Evolutionary conservation across 202 grass and related monocot genomes (phyloP), one percentile per base, ranked within the genome.

Genomic region (Brachypodium distachyon): DNA sequence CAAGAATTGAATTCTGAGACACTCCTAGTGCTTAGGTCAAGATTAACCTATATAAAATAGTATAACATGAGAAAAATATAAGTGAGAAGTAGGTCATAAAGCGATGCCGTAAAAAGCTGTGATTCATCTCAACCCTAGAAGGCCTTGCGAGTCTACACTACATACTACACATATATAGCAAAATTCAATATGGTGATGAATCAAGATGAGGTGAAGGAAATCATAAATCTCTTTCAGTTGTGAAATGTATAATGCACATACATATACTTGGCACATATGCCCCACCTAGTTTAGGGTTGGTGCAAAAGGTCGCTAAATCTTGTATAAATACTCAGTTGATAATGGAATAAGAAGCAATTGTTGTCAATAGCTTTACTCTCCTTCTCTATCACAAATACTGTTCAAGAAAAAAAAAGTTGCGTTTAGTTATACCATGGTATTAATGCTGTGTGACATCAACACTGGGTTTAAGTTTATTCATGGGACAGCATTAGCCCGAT

Each of bases 1-100:
- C 94, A 97, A 39, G 91, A 97, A 84, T 68, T 90, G 64, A 97
- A 93, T 57, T 97, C 94, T 67, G 87, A 79, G 12, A 92, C 86
- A 84, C 86, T 94, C 88, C 91, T 87, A 72, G 80, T 82, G 70
- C 77, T 97, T 79, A 88, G 73, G 43, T 97, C 94, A 83, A 97
- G 76, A 84, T 97, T 97, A 81, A 97, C 94, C 94, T 97, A 77
- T 62, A 77, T 26, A 89, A 80, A 75, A 73, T 58, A 50, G 21
- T 63, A 61, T 42, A 80, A 39, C 36, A 75, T 12, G 61, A 47
- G 76, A 66, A 57, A 81, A 13, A 84, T 7, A 72, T 4, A 84
- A 79, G 33, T 77, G 34, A 81, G 29, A 74, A 82, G 13, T 55
- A 75, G 31, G 42, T 34, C 17, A 82, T 72, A 67, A 76, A 59